Percentiles rank a stretch among this genome's conserved stretches.
phyloP scores from a whole-genome alignment of 148 eudicot species.

The Cornus florida region DNA sequence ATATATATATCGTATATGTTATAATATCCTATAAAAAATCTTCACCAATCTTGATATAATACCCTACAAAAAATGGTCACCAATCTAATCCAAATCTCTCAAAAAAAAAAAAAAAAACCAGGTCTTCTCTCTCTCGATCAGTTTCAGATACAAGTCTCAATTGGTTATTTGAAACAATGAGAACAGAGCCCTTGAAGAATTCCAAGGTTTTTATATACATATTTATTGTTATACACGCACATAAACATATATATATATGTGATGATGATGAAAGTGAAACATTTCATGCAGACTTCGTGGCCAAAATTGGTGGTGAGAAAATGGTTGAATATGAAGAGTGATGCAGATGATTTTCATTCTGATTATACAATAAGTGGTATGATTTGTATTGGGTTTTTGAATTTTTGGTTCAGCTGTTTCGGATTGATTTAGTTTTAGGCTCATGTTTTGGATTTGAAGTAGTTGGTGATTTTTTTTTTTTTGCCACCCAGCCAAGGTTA shows the following conservation, averaged over 20 bases:
- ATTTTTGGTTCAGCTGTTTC: no score
- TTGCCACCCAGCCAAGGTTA: conserved; percentile 21
- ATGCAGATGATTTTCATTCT: conserved; percentile 44
- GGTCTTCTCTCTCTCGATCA: neutral
- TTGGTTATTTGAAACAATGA: conserved; percentile 29
- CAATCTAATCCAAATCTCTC: neutral
- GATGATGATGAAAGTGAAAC: neutral
- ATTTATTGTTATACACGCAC: neutral
- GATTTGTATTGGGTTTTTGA: neutral
- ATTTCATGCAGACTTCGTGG: conserved; percentile 29
- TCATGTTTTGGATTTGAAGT: neutral
- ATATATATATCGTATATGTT: neutral
- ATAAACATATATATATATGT: neutral
- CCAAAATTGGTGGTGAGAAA: conserved; percentile 51
- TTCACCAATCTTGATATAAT: neutral
- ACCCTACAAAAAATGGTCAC: neutral
- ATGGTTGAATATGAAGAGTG: conserved; percentile 56
- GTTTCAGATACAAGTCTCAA: neutral
- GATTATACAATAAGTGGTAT: conserved; percentile 43
- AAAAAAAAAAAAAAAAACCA: no score
- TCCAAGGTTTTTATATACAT: conserved; percentile 28
- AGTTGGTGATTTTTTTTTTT: neutral
- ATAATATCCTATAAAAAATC: neutral
- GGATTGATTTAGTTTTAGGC: neutral
- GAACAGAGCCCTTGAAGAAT: conserved; percentile 22